Evolutionary conservation across 164 flowering plant species (phyloP).

Genomic region (Akebia trifoliata): DNA sequence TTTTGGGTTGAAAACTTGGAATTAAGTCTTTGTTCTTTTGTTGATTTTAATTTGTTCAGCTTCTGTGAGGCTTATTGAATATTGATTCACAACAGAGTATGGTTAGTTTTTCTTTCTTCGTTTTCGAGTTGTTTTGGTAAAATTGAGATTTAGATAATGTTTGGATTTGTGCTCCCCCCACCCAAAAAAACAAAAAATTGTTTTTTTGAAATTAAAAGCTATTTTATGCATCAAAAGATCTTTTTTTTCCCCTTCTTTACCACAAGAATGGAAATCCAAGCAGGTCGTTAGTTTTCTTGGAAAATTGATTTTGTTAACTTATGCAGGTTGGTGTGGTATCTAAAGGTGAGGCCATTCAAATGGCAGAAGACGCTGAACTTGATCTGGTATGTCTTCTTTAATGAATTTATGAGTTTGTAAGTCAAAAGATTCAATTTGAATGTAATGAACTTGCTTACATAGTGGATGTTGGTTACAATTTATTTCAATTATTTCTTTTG

Average conservation of each 20-base stretch:
- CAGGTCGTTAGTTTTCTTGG: not conserved
- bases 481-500: too few relatives aligned
- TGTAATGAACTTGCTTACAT: not conserved
- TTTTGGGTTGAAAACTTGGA: not conserved
- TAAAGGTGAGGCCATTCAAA: constrained; percentile 54
- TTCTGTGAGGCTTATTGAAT: constrained; percentile 70
- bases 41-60: constrained; percentile 46
- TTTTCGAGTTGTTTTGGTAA: not conserved
- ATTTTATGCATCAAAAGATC: not conserved
- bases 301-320: constrained; percentile 2
- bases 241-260: not conserved
- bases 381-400: constrained; percentile 52
- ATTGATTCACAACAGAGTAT: constrained; percentile 70
- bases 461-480: not conserved
- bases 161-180: not conserved
- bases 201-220: not conserved
- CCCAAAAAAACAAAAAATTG: not conserved
- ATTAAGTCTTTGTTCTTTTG: constrained; percentile 1
- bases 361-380: constrained; percentile 78
- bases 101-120: constrained; percentile 35
- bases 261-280: not conserved
- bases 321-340: constrained; percentile 70
- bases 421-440: too few relatives aligned
- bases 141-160: not conserved
- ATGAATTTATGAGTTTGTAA: not conserved